Percentiles rank a stretch among this genome's conserved stretches.
Evolutionary conservation across 2,329 filamentous ascomycete species (phyloP).

Genomic region (Chaetomiaceae sp.): DNA sequence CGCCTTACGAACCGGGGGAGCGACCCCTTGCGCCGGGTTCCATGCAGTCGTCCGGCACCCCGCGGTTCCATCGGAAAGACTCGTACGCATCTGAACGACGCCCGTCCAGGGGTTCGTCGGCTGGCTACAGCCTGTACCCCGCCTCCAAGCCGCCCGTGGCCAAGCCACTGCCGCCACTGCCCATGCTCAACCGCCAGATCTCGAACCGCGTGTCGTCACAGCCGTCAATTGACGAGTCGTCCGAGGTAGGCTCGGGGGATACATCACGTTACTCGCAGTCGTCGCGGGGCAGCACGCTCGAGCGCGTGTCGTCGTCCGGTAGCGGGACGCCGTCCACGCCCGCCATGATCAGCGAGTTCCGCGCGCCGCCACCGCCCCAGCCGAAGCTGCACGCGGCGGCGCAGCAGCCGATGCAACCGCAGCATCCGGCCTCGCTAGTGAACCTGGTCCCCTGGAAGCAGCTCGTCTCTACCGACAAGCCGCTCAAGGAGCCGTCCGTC

Average conservation of each 20-base stretch:
- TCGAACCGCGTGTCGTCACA: constrained; percentile 16
- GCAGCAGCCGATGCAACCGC: constrained; percentile 5
- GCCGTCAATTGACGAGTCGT: constrained; percentile 17
- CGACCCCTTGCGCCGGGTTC: neutral
- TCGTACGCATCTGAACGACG: constrained; percentile 19
- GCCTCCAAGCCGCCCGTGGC: constrained; percentile 15
- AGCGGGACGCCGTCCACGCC: constrained; percentile 7
- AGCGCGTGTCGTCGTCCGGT: constrained; percentile 16
- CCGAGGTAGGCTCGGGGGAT: constrained; percentile 13
- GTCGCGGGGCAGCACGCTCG: constrained; percentile 16
- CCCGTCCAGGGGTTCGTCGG: constrained; percentile 18
- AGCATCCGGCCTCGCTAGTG: constrained; percentile 5
- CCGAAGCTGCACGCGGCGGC: neutral
- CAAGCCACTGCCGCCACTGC: constrained; percentile 21
- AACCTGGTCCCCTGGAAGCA: constrained; percentile 22
- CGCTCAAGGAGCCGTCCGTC: constrained; percentile 27
- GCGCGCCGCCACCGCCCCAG: neutral
- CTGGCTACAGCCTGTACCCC: constrained; percentile 23
- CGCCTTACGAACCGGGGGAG: constrained; percentile 9
- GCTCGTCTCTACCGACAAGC: constrained; percentile 18
- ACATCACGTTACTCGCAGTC: constrained; percentile 21
- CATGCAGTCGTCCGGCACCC: constrained; percentile 8
- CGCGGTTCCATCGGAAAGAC: constrained; percentile 16
- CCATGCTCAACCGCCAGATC: constrained; percentile 2
- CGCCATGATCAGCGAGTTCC: constrained; percentile 3